Base-by-base conservation (phyloP, 768 basidiomycete species). In the Termitomyces sp. region DNA sequence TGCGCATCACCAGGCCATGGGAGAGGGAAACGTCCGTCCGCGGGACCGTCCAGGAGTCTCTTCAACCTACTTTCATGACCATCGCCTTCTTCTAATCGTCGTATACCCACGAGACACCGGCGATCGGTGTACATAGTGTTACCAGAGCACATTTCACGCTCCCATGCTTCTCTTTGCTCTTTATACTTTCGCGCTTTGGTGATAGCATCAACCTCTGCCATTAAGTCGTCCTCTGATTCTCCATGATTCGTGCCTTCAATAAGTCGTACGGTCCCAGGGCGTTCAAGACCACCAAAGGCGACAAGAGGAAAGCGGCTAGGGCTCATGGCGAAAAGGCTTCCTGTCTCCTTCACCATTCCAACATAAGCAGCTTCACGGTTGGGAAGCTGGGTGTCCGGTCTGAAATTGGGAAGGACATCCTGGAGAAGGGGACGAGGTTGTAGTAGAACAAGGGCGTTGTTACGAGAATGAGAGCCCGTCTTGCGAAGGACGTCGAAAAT, bases 271-370 rank as follows among this genome's bases (percentile, higher is more conserved):
- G 53, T 63, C 7, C 52, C 42, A 42, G 61, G 47, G 25, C 44
- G 43, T 40, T 73, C 66, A 11, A 59, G 56, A 4, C 70, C 68
- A 2, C 83, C 78, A 61, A 92, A 91, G 5, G 81, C 84, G 56
- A 96, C 88, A 10, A 98, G 76, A 0, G 95, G 96, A 65, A 82
- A 98, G 7, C 80, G 80, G 11, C 80, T 76, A 0, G 90, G 87
- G 58, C 89, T 89, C 83, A 98, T 88, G 18, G 91, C 94, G 62
- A 85, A 96, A 1, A 97, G 76, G 39, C 88, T 89, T 3, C 80
- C 84, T 0, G 80, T 82, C 64, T 86, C 83, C 43, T 83, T 79
- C 15, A 94, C 79, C 16, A 89, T 71, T 2, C 94, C 94, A 18
- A 98, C 84, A 66, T 89, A 97, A 1, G 93, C 93, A 0, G 82